phyloP scores from a whole-genome alignment of 306 rosid genomes.

The Casuarina equisetifolia region DNA sequence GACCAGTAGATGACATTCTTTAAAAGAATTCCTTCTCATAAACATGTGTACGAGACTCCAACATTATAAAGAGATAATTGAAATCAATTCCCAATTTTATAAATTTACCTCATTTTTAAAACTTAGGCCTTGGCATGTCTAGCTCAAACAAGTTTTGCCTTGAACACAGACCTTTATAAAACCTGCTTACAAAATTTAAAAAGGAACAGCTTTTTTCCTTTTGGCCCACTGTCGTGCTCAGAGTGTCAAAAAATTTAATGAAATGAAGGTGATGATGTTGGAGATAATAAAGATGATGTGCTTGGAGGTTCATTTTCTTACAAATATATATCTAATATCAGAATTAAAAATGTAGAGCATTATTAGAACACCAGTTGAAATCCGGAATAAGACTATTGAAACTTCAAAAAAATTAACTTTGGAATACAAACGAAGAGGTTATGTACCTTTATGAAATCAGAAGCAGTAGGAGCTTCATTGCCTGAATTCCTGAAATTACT shows the following conservation, averaged over 20 bases:
- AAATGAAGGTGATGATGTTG: background rate
- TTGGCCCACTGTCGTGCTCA: background rate
- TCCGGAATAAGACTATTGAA: background rate
- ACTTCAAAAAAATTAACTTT: conserved; percentile 1
- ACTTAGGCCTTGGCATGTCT: too few relatives aligned
- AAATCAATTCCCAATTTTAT: background rate
- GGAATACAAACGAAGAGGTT: background rate
- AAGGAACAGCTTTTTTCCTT: background rate
- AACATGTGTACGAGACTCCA: background rate
- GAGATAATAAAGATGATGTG: background rate
- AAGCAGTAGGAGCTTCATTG: conserved; percentile 40
- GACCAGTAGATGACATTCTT: background rate
- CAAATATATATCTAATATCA: background rate
- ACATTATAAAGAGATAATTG: background rate
- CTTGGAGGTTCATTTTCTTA: background rate
- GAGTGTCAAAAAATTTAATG: background rate
- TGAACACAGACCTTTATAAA: background rate
- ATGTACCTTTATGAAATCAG: conserved; percentile 64
- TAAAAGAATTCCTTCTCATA: conserved; percentile 3
- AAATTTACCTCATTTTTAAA: too few relatives aligned
- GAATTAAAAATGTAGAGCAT: background rate
- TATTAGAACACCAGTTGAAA: background rate
- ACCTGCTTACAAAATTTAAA: background rate
- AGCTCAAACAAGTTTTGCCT: too few relatives aligned
- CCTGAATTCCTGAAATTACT: conserved; percentile 61